Conservation (phyloP, 805 yeast genomes). For the Yarrowia deformans region DNA sequence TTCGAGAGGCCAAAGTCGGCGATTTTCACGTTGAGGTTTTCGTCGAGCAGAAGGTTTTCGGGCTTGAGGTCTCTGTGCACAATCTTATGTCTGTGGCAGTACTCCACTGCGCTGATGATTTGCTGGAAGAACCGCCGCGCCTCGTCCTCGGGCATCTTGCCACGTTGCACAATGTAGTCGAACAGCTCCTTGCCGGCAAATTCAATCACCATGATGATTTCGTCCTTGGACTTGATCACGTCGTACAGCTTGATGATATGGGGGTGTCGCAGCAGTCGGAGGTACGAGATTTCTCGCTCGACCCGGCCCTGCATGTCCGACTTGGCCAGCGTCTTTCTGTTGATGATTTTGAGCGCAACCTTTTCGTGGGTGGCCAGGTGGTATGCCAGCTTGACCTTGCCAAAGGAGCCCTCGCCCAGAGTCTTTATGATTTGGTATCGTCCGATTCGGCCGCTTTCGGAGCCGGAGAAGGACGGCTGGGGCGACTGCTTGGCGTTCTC, state of each 20-base stretch:
- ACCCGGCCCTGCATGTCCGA: slow-evolving; percentile 97
- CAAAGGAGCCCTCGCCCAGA: slow-evolving; percentile 95
- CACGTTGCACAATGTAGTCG: slow-evolving; percentile 93
- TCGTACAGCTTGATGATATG: slow-evolving; percentile 95
- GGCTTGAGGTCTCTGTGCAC: slow-evolving; percentile 97
- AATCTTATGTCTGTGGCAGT: slow-evolving; percentile 94
- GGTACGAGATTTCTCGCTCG: slow-evolving; percentile 91
- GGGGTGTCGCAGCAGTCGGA: slow-evolving; percentile 88
- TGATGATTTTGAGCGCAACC: slow-evolving; percentile 92
- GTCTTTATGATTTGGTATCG: slow-evolving; percentile 92
- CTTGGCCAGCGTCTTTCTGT: slow-evolving; percentile 88
- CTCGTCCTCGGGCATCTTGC: slow-evolving; percentile 89
- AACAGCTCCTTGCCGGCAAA: slow-evolving; percentile 96
- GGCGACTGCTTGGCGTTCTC: slow-evolving; percentile 28
- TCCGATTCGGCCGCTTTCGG: slow-evolving; percentile 65
- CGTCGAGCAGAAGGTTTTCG: slow-evolving; percentile 88
- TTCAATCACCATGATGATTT: slow-evolving; percentile 96
- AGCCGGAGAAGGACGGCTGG: slow-evolving; percentile 44
- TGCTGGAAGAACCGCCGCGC: slow-evolving; percentile 95
- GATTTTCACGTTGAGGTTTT: slow-evolving; percentile 87
- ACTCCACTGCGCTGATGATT: slow-evolving; percentile 94
- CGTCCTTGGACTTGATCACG: slow-evolving; percentile 93
- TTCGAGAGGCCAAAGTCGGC: slow-evolving; percentile 96
- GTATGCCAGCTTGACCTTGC: slow-evolving; percentile 86
- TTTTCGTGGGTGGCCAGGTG: slow-evolving; percentile 90